Conservation (phyloP, 1,284 basidiomycete species). For the Trichosporon inkin region DNA sequence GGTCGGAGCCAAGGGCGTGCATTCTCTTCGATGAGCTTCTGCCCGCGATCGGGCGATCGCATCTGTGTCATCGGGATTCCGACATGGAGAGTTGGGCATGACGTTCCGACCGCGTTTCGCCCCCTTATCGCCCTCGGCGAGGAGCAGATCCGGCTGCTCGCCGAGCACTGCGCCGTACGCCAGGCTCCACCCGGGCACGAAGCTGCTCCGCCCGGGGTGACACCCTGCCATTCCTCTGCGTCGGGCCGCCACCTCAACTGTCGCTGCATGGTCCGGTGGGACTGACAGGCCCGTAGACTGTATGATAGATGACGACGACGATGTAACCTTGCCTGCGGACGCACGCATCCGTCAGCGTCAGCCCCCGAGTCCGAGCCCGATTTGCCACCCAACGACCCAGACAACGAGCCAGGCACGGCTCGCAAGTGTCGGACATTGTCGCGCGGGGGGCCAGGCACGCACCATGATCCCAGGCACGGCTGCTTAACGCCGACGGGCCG, state of each 20-base stretch:
- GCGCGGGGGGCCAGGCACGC: not conserved
- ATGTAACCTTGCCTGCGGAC: not conserved
- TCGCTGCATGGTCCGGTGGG: not conserved
- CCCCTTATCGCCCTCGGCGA: not conserved
- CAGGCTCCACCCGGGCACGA: not conserved
- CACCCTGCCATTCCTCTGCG: not conserved
- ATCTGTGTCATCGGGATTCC: not conserved
- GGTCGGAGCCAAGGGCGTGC: conserved; percentile 32
- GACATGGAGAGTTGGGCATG: not conserved
- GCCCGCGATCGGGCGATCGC: conserved; percentile 1
- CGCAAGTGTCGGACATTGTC: not conserved
- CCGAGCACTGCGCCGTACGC: not conserved
- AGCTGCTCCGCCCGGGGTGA: conserved; percentile 1
- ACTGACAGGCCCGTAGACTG: not conserved
- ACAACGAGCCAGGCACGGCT: not conserved
- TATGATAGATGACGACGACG: not conserved
- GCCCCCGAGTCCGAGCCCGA: not conserved
- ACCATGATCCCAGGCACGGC: not conserved
- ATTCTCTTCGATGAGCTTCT: conserved; percentile 31
- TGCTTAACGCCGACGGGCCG: not conserved
- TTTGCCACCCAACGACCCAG: conserved; percentile 1
- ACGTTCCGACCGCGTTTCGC: not conserved
- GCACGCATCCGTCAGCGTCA: conserved; percentile 3
- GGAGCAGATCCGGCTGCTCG: too few species aligned
- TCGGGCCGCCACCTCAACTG: not conserved